Evolutionary conservation across 306 rosid genomes (phyloP).

Genomic region (Trifolium fragiferum): DNA sequence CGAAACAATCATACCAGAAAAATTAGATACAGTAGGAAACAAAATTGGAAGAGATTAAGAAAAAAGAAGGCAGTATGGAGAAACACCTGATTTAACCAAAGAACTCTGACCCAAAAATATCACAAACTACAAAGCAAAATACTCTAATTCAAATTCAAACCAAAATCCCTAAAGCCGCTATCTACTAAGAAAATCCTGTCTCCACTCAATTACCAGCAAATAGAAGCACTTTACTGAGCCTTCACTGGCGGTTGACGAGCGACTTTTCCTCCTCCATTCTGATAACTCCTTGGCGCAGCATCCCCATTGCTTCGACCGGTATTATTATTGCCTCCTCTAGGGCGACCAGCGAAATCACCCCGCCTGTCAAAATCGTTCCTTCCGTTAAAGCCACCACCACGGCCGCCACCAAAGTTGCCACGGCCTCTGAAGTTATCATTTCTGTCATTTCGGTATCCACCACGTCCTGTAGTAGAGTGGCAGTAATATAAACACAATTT

Average conservation of each 20-base stretch:
- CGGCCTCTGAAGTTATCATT: slow-evolving; percentile 71
- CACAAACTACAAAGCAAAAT: slow-evolving; percentile 32
- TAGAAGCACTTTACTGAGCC: slow-evolving; percentile 41
- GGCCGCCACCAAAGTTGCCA: slow-evolving; percentile 60
- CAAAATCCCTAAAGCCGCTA: slow-evolving; percentile 47
- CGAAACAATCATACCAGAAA: slow-evolving; percentile 45
- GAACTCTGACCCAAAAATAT: slow-evolving; percentile 21
- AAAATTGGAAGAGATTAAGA: slow-evolving; percentile 39
- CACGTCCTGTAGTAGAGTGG: slow-evolving; percentile 50
- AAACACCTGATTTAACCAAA: slow-evolving; percentile 29
- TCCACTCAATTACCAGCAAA: slow-evolving; percentile 40
- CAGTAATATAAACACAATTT: neutral
- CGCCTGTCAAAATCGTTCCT: slow-evolving; percentile 70
- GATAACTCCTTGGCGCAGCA: slow-evolving; percentile 45
- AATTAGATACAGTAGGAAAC: slow-evolving; percentile 43
- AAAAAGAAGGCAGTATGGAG: neutral
- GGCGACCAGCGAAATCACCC: slow-evolving; percentile 56
- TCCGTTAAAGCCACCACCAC: slow-evolving; percentile 53
- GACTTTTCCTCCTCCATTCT: slow-evolving; percentile 60
- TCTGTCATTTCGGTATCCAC: slow-evolving; percentile 64
- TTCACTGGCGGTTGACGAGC: slow-evolving; percentile 49
- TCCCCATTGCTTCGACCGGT: slow-evolving; percentile 54
- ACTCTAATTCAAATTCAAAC: slow-evolving; percentile 29
- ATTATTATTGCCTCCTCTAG: slow-evolving; percentile 52
- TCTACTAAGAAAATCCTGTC: slow-evolving; percentile 37